Evolutionary conservation across 306 rosid species (phyloP).

Genomic region (Lotus japonicus): DNA sequence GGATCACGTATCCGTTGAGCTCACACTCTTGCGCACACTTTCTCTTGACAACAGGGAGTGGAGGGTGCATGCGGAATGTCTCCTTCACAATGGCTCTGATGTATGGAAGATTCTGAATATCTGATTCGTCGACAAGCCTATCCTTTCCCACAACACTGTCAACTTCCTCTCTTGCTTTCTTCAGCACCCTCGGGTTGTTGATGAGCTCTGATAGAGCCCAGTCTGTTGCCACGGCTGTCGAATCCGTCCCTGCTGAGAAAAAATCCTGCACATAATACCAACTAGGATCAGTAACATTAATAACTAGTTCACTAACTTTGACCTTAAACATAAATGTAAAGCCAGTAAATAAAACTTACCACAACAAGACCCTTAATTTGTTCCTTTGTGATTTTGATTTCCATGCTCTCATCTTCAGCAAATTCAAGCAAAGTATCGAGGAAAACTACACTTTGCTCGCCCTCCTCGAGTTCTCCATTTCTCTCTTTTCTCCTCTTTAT

Average conservation of each 20-base stretch:
- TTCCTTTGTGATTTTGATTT: not conserved
- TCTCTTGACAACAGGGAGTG: too few species aligned
- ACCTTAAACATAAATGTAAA: too few species aligned
- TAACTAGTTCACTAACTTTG: too few species aligned
- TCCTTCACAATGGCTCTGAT: too few species aligned
- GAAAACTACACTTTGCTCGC: not conserved
- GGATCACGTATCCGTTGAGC: too few species aligned
- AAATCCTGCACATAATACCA: constrained; percentile 14
- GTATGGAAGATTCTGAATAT: too few species aligned
- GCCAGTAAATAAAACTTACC: not conserved
- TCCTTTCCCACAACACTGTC: too few species aligned
- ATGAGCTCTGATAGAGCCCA: constrained; percentile 32
- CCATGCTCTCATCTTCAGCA: constrained; percentile 8
- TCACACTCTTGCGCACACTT: too few species aligned
- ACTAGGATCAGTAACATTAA: too few species aligned
- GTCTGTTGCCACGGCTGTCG: constrained; percentile 16
- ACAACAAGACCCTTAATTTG: constrained; percentile 19
- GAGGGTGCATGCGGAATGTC: too few species aligned
- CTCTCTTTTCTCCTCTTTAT: not conserved
- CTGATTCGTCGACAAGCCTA: too few species aligned
- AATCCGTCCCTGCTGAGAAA: constrained; percentile 18
- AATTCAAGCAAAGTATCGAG: constrained; percentile 16
- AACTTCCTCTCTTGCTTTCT: too few species aligned
- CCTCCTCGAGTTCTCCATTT: not conserved
- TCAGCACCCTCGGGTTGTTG: constrained; percentile 26